Conservation (phyloP, 768 basidiomycete species). For the Tulasnella sp. region DNA sequence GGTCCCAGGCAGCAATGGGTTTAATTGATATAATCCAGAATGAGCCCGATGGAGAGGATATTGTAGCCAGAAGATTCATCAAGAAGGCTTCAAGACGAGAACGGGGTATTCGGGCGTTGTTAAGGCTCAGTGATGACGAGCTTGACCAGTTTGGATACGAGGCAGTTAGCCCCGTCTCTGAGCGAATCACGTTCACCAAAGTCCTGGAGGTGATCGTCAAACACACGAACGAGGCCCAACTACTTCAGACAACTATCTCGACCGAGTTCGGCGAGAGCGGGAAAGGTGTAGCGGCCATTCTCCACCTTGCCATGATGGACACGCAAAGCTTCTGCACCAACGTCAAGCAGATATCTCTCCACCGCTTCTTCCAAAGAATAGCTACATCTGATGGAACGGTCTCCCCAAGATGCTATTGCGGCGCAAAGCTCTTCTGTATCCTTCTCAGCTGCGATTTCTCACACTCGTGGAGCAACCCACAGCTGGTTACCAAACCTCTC, state of each 20-base stretch:
- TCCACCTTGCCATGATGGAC: background rate
- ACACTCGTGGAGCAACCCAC: too few species aligned
- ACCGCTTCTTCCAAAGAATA: background rate
- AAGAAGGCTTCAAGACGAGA: background rate
- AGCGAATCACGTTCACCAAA: background rate
- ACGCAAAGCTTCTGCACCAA: background rate
- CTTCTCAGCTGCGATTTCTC: background rate
- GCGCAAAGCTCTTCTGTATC: background rate
- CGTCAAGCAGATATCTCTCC: background rate
- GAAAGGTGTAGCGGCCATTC: background rate
- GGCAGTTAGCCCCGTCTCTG: background rate
- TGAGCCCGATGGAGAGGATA: background rate
- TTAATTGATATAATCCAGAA: background rate
- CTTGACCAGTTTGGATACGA: background rate
- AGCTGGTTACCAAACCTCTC: background rate
- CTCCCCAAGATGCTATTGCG: background rate
- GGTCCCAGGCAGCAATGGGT: background rate
- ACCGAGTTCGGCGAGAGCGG: background rate
- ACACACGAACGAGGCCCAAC: background rate
- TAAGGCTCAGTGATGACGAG: slow-evolving; percentile 3
- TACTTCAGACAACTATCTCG: background rate
- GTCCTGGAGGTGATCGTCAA: background rate
- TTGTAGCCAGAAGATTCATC: background rate
- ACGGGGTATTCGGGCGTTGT: background rate
- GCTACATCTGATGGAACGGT: background rate